A percentile compares a stretch with the other conserved stretches of the same genome.
Evolutionary conservation across 2,329 filamentous ascomycete genomes (phyloP).

Genomic region (Furcasterigmium furcatum): DNA sequence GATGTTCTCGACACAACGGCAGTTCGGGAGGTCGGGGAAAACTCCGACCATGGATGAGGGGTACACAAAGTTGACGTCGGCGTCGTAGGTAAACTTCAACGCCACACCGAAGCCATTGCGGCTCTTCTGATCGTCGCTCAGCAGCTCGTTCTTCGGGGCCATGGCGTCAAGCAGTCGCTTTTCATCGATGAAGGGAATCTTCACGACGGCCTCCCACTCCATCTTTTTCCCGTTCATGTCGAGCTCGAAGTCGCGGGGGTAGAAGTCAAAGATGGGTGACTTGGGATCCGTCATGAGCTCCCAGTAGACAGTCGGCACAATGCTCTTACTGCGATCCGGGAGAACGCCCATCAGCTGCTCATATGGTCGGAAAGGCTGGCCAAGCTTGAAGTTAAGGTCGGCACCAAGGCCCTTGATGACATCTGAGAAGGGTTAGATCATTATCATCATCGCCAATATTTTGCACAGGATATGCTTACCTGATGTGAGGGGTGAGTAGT

Average conservation of each 20-base stretch:
- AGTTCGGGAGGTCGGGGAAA: constrained; percentile 84
- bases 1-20: constrained; percentile 91
- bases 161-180: constrained; percentile 80
- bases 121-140: constrained; percentile 74
- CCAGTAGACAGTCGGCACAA: constrained; percentile 85
- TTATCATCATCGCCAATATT: neutral
- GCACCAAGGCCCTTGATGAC: constrained; percentile 84
- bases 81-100: constrained; percentile 86
- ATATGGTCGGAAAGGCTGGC: constrained; percentile 91
- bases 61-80: constrained; percentile 75
- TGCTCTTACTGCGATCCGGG: constrained; percentile 94
- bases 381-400: constrained; percentile 87
- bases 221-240: constrained; percentile 99
- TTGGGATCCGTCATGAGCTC: constrained; percentile 86
- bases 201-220: constrained; percentile 99
- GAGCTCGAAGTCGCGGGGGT: constrained; percentile 91
- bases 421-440: constrained; percentile 49
- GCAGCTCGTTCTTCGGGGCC: constrained; percentile 73
- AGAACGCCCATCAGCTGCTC: constrained; percentile 98
- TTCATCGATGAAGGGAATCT: constrained; percentile 98
- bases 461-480: constrained; percentile 37
- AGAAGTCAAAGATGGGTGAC: constrained; percentile 97
- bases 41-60: constrained; percentile 84
- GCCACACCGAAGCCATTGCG: constrained; percentile 91
- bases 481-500: constrained; percentile 96